Conservation (phyloP, 2,329 filamentous ascomycete genomes). For the Colletotrichum viniferum region DNA sequence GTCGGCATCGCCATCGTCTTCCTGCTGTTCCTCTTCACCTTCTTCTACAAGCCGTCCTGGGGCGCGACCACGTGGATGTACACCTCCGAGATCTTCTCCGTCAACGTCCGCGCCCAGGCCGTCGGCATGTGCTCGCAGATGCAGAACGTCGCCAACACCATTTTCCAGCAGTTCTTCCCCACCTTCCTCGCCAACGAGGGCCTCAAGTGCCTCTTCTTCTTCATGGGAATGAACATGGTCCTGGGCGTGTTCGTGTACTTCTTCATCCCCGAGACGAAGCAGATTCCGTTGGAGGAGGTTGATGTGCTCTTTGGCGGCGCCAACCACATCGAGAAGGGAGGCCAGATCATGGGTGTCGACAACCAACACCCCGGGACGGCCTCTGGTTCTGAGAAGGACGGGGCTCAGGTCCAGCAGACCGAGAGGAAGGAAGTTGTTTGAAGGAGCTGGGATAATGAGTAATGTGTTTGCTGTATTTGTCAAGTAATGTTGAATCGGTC, state of each 20-base stretch:
- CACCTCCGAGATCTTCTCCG: conserved; percentile 72
- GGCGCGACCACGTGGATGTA: conserved; percentile 75
- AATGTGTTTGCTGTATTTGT: background rate
- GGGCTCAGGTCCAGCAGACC: conserved; percentile 7
- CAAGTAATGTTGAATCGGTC: background rate
- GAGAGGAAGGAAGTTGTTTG: conserved; percentile 8
- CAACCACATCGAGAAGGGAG: conserved; percentile 60
- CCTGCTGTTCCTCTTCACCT: conserved; percentile 66
- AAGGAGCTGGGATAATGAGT: background rate
- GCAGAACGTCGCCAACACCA: conserved; percentile 68
- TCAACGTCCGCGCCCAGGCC: conserved; percentile 74
- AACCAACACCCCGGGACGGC: background rate
- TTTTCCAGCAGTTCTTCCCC: conserved; percentile 75
- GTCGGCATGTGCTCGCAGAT: conserved; percentile 69
- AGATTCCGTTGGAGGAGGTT: conserved; percentile 58
- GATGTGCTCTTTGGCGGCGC: conserved; percentile 59
- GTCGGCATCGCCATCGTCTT: conserved; percentile 74
- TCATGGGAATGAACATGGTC: conserved; percentile 48
- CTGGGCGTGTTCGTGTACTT: conserved; percentile 55
- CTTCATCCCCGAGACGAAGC: conserved; percentile 56
- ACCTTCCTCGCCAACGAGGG: conserved; percentile 64
- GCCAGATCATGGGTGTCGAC: conserved; percentile 42
- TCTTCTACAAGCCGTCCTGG: conserved; percentile 74
- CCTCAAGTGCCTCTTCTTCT: conserved; percentile 45
- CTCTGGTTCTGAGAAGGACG: background rate